These are phyloP conservation scores for Naematelia encephala DNA, from an alignment of 768 basidiomycete genomes.

Conservation along the genomic window DNA sequence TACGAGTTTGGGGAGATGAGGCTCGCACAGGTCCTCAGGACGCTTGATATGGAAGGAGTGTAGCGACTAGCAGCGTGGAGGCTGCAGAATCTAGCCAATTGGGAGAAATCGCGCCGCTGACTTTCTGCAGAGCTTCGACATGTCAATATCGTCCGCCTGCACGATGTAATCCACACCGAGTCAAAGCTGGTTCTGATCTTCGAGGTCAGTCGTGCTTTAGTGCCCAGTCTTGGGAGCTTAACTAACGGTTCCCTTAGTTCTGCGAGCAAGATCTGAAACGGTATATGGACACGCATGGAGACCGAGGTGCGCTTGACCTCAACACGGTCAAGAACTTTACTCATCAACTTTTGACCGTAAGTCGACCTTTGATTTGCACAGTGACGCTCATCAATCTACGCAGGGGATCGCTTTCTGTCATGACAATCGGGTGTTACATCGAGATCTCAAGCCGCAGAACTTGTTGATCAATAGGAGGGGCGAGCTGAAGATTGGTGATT, in stretches of 20 bases:
- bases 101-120: conserved; percentile 3
- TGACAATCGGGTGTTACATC: conserved; percentile 94
- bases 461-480: conserved; percentile 95
- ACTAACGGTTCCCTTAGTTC: conserved; percentile 52
- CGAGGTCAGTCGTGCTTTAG: conserved; percentile 57
- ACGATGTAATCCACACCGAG: conserved; percentile 99
- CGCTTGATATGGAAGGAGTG: not conserved
- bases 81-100: no score
- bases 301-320: conserved; percentile 88
- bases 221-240: no score
- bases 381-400: not conserved
- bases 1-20: not conserved
- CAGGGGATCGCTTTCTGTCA: conserved; percentile 94
- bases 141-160: conserved; percentile 93
- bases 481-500: conserved; percentile 95
- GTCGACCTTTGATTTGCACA: conserved; percentile 7
- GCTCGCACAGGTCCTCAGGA: no score
- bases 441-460: conserved; percentile 98
- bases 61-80: no score
- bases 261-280: conserved; percentile 98
- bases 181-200: conserved; percentile 97
- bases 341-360: conserved; percentile 81
- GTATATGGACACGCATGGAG: conserved; percentile 98
- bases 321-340: conserved; percentile 90
- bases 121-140: conserved; percentile 75